phyloP scores from a whole-genome alignment of 805 yeast species.

The Spathaspora sp. region DNA sequence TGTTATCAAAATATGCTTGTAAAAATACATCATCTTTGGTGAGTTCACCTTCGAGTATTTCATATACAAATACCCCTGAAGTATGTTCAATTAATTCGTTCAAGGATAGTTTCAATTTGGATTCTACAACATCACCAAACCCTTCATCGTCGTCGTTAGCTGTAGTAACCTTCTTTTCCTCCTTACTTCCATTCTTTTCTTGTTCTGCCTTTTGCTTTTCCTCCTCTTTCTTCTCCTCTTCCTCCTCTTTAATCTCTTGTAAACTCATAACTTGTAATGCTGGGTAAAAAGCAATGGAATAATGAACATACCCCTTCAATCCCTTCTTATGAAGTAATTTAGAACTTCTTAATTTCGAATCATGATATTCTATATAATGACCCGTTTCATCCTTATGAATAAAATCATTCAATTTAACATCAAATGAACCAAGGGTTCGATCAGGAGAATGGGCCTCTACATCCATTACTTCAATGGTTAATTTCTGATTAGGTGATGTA shows the following conservation, averaged over 20 bases:
- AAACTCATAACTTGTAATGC: slow-evolving; percentile 73
- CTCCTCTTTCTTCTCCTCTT: slow-evolving; percentile 32
- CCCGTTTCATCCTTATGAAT: slow-evolving; percentile 68
- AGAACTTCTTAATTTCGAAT: slow-evolving; percentile 54
- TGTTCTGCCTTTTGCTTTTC: slow-evolving; percentile 28
- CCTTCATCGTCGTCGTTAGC: slow-evolving; percentile 30
- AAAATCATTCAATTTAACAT: slow-evolving; percentile 61
- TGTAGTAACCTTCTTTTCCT: slow-evolving; percentile 7
- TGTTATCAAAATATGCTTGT: slow-evolving; percentile 75
- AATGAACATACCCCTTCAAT: slow-evolving; percentile 77
- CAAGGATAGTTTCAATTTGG: slow-evolving; percentile 49
- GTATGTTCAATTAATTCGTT: slow-evolving; percentile 54
- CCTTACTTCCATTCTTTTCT: slow-evolving; percentile 17
- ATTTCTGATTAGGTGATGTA: slow-evolving; percentile 74
- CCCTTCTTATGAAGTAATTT: slow-evolving; percentile 71
- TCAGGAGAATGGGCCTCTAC: slow-evolving; percentile 76
- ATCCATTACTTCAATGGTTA: slow-evolving; percentile 91
- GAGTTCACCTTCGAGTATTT: slow-evolving; percentile 57
- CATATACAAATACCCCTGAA: slow-evolving; percentile 74
- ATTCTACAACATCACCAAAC: slow-evolving; percentile 34
- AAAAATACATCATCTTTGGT: slow-evolving; percentile 57
- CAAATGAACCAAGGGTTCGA: slow-evolving; percentile 82
- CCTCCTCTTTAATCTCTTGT: slow-evolving; percentile 62
- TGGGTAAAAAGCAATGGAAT: slow-evolving; percentile 81
- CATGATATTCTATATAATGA: slow-evolving; percentile 53